Base-by-base conservation (phyloP, 176 grass and related monocot genomes). In the Phoenix roebelenii region DNA sequence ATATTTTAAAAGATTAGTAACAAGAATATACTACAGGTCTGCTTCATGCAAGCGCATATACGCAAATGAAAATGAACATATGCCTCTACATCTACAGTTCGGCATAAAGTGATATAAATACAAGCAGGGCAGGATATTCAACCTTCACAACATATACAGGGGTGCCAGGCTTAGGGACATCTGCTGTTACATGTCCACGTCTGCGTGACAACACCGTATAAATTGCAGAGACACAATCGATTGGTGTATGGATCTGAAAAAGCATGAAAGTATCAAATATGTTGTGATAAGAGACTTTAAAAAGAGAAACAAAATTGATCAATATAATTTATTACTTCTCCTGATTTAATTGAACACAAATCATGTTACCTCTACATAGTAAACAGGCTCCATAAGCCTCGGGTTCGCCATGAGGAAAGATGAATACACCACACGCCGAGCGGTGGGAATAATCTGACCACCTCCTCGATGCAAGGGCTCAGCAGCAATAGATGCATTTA, bases 191-290 rank as follows among this genome's bases (percentile, higher is more conserved):
- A 80, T 92, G 93, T 32, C 93, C 93, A 76, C 93, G 78, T 52
- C 93, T 61, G 67, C 88, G 68, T 0, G 87, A 98, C 65, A 98
- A 73, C 23, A 98, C 93, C 25, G 84, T 82, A 65, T 98, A 98
- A 79, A 98, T 98, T 60, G 93, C 93, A 64, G 87, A 98, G 0
- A 98, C 93, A 68, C 87, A 98, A 74, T 98, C 93, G 68, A 98
- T 98, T 67, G 93, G 93, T 10, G 93, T 98, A 81, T 98, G 93
- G 61, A 98, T 98, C 93, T 98, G 64, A 35, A 71, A 79, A 74
- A 57, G 58, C 58, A 81, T 4, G 49, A 61, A 68, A 66, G 53
- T 30, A 7, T 78, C 32, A 85, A 68, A 30, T 5, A 44, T 44
- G 35, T 44, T 44, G 35, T 44, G 7, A 44, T 12, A 9, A 44